Percentiles rank a stretch among this genome's conserved stretches.
Conservation (phyloP, 2,329 filamentous ascomycete species). For the Didymella segeticola region DNA sequence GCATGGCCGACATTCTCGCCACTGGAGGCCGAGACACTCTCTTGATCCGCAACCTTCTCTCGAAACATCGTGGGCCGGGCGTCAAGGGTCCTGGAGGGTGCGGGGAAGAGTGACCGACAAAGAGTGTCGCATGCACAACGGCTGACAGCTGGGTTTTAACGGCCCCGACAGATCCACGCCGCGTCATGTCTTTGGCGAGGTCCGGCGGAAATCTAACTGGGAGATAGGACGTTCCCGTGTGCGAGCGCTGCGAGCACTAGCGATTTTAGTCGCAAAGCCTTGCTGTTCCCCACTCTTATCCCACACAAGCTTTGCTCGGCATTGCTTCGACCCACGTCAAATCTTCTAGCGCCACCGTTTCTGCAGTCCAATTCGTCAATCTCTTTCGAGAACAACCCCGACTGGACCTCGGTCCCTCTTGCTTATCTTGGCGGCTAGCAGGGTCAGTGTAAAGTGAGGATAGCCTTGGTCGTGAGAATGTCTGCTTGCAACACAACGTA, state of each 20-base stretch:
- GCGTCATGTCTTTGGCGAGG: constrained; percentile 16
- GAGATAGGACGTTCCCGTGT: constrained; percentile 21
- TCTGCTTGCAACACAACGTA: not conserved
- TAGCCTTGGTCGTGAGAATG: not conserved
- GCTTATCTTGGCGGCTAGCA: not conserved
- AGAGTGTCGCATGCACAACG: constrained; percentile 2
- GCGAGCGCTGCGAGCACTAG: not conserved
- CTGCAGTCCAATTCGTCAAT: not conserved
- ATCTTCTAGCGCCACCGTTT: not conserved
- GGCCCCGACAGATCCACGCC: constrained; percentile 8
- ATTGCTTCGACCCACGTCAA: constrained; percentile 18
- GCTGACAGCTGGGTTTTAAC: constrained; percentile 8
- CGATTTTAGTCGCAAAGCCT: constrained; percentile 20
- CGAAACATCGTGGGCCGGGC: constrained; percentile 17
- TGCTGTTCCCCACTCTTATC: constrained; percentile 27
- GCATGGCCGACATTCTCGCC: constrained; percentile 15
- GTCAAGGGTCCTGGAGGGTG: not conserved
- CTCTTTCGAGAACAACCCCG: not conserved
- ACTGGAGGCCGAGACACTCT: constrained; percentile 17
- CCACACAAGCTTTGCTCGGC: constrained; percentile 24
- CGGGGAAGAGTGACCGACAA: not conserved
- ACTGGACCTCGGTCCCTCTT: not conserved
- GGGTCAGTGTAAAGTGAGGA: not conserved
- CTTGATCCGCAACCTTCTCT: constrained; percentile 24
- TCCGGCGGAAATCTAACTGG: not conserved